Base-by-base conservation (phyloP, 305 asterid genomes). In the Fraxinus velutina region DNA sequence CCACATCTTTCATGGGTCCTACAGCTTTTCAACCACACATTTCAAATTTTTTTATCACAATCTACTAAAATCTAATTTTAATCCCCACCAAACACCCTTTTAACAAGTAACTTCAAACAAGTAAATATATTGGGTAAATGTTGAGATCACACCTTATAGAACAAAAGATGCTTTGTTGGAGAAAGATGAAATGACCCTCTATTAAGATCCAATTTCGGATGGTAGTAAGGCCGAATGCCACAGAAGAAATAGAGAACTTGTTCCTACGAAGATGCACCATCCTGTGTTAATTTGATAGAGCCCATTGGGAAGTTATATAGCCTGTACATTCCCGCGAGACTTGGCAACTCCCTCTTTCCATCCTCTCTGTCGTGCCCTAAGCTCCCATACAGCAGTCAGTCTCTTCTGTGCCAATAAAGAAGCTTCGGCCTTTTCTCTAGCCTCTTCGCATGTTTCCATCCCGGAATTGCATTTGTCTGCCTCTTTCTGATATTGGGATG, bases 401-500 rank as follows among this genome's bases (percentile, higher is more conserved):
- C 88, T 93, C 85, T 89, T 92, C 91, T 95, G 99, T 22, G 89
- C 86, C 77, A 85, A 79, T 83, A 95, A 83, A 84, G 92, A 84
- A 27, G 88, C 92, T 85, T 92, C 97, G 1, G 98, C 90, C 77
- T 95, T 95, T 83, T 92, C 99, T 78, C 98, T 89, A 29, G 99
- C 99, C 89, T 90, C 96, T 86, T 94, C 99, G 78, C 99, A 95
- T 1, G 99, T 95, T 79, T 94, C 98, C 99, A 95, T 95, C 79
- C 99, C 99, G 6, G 97, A 92, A 84, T 95, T 95, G 87, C 99
- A 95, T 86, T 95, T 95, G 87, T 93, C 98, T 21, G 99, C 99
- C 84, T 95, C 99, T 90, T 95, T 95, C 89, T 93, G 97, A 88
- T 89, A 95, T 83, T 92, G 98, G 62, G 99, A 95, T 5, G 98